Percentiles rank a stretch among this genome's conserved stretches.
Conservation (phyloP, 345 rosid genomes). For the Mercurialis annua region DNA sequence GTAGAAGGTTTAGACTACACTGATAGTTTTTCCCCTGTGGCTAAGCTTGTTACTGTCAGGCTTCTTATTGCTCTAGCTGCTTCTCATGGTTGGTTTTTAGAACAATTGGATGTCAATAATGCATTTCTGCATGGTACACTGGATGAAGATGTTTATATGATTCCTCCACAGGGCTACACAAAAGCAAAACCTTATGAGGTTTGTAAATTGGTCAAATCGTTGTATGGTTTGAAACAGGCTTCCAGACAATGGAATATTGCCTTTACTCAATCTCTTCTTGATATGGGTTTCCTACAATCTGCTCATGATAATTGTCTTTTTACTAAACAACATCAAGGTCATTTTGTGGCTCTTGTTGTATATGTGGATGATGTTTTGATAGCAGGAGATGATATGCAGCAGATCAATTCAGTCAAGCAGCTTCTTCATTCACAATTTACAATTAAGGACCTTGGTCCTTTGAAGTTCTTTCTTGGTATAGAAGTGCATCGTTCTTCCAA, state of each 20-base stretch:
- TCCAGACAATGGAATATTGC: background rate
- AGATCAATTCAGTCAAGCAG: background rate
- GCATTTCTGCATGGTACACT: background rate
- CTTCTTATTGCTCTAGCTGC: background rate
- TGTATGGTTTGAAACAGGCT: background rate
- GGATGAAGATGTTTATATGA: background rate
- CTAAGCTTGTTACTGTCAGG: background rate
- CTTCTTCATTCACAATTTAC: background rate
- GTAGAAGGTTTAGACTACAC: background rate
- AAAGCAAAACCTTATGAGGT: background rate
- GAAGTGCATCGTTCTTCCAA: background rate
- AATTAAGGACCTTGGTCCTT: background rate
- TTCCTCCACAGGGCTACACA: background rate
- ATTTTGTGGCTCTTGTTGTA: background rate
- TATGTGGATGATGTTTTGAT: background rate
- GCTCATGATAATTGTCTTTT: background rate
- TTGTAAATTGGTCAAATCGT: background rate
- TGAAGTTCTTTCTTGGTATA: background rate
- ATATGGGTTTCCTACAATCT: background rate
- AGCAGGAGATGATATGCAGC: background rate
- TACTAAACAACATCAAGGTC: fast-evolving
- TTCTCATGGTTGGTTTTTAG: background rate
- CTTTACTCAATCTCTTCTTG: background rate
- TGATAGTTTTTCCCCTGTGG: background rate
- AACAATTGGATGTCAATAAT: background rate